Conservation (phyloP, 1,284 basidiomycete genomes). For the Naganishia albida region DNA sequence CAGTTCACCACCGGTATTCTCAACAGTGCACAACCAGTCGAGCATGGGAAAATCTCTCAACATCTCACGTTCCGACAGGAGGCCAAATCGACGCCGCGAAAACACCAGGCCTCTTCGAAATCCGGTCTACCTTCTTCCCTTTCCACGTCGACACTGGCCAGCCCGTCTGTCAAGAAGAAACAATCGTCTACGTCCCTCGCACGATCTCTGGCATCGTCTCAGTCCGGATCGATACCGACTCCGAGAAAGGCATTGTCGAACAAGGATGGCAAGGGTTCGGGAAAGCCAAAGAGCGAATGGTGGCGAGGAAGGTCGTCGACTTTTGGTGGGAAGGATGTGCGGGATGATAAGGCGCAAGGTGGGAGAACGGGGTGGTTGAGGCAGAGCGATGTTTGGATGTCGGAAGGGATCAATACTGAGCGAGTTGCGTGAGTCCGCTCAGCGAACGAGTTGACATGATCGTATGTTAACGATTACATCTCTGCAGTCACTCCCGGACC, state of each 20-base stretch:
- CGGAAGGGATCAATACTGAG: background rate
- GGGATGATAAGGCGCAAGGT: background rate
- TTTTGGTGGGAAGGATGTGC: background rate
- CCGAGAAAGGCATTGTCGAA: conserved; percentile 1
- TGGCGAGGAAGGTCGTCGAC: conserved; percentile 18
- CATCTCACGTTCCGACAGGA: conserved; percentile 21
- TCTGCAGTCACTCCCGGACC: background rate
- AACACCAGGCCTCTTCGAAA: background rate
- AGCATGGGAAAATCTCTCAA: conserved; percentile 1
- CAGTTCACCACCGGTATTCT: conserved; percentile 24
- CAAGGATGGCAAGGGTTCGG: background rate
- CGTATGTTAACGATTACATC: background rate
- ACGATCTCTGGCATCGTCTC: conserved; percentile 6
- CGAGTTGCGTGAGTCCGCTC: background rate
- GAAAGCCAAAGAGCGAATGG: conserved; percentile 24
- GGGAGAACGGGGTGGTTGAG: conserved; percentile 4
- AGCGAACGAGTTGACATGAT: background rate
- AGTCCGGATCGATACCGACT: conserved; percentile 20
- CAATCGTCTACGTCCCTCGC: conserved; percentile 19
- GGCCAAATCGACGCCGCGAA: conserved; percentile 9
- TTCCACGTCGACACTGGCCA: background rate
- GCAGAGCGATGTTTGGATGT: conserved; percentile 26
- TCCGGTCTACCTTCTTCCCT: conserved; percentile 5
- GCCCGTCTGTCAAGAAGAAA: conserved; percentile 24
- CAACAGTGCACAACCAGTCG: conserved; percentile 7